phyloP scores from a whole-genome alignment of 2,329 filamentous ascomycete genomes.

The Mycogone perniciosa region DNA sequence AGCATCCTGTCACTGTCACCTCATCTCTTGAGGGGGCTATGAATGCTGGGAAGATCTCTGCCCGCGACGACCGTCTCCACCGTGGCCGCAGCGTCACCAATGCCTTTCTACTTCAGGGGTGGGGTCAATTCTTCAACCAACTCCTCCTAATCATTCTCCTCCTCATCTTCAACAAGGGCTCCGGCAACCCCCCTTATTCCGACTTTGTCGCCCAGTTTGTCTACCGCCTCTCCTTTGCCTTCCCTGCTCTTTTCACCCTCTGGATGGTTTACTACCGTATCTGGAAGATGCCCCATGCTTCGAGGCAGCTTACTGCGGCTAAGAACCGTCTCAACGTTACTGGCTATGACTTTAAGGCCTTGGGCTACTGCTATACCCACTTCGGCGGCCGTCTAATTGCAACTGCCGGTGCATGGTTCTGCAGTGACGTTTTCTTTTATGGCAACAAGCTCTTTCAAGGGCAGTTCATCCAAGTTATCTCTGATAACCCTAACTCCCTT shows the following conservation, averaged over 20 bases:
- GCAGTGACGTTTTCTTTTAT: conserved; percentile 98
- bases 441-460: conserved; percentile 97
- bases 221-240: conserved; percentile 86
- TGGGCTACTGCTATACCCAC: conserved; percentile 70
- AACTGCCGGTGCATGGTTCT: conserved; percentile 86
- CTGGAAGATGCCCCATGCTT: conserved; percentile 87
- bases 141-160: conserved; percentile 79
- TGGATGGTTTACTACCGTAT: conserved; percentile 96
- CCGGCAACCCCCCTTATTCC: conserved; percentile 70
- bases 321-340: conserved; percentile 86
- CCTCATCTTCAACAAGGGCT: conserved; percentile 78
- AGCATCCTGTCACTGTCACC: conserved; percentile 95
- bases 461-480: conserved; percentile 81
- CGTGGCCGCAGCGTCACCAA: conserved; percentile 92
- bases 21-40: conserved; percentile 90
- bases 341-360: conserved; percentile 82
- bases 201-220: conserved; percentile 76
- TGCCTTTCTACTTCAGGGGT: conserved; percentile 97
- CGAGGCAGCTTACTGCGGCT: conserved; percentile 70
- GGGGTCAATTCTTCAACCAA: conserved; percentile 95
- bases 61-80: conserved; percentile 86
- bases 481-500: conserved; percentile 60
- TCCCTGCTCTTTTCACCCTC: conserved; percentile 82
- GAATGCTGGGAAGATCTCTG: conserved; percentile 79
- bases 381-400: conserved; percentile 84